Evolutionary conservation across 768 basidiomycete genomes (phyloP).

Genomic region (Leccinum fibrillosum): DNA sequence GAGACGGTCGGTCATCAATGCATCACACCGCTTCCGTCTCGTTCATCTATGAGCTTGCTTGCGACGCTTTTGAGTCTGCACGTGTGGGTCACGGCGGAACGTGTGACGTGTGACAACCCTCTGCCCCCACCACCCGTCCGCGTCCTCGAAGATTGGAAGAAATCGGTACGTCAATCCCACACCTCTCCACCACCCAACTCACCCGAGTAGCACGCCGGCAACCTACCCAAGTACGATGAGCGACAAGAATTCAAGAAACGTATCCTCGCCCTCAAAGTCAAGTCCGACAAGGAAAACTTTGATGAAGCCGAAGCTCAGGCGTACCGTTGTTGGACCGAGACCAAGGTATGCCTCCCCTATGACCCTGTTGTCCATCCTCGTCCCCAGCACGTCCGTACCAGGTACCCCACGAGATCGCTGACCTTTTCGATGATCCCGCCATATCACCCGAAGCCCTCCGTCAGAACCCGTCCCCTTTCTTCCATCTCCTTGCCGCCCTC

Average conservation of each 20-base stretch:
- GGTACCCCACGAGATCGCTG: slow-evolving; percentile 66
- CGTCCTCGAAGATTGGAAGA: slow-evolving; percentile 80
- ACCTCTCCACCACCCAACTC: not conserved
- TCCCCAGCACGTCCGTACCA: slow-evolving; percentile 10
- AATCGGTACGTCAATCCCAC: slow-evolving; percentile 44
- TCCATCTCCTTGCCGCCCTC: slow-evolving; percentile 74
- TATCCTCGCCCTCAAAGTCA: slow-evolving; percentile 62
- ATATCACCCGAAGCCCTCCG: slow-evolving; percentile 40
- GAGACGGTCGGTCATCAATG: no score
- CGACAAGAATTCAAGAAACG: slow-evolving; percentile 73
- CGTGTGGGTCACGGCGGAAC: no score
- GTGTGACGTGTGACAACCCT: no score
- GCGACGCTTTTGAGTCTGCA: no score
- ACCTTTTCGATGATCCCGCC: slow-evolving; percentile 61
- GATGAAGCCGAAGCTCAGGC: slow-evolving; percentile 91
- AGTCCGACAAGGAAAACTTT: slow-evolving; percentile 93
- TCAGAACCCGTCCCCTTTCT: slow-evolving; percentile 63
- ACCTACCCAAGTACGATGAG: slow-evolving; percentile 53
- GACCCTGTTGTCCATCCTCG: not conserved
- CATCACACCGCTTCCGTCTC: no score
- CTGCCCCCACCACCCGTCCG: slow-evolving; percentile 42
- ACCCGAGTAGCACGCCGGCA: slow-evolving; percentile 60
- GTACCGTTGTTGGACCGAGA: slow-evolving; percentile 71
- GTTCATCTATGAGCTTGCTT: no score
- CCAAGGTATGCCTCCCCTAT: slow-evolving; percentile 33